Conservation (phyloP, 257 asterid genomes). For the Primulina huaijiensis region DNA sequence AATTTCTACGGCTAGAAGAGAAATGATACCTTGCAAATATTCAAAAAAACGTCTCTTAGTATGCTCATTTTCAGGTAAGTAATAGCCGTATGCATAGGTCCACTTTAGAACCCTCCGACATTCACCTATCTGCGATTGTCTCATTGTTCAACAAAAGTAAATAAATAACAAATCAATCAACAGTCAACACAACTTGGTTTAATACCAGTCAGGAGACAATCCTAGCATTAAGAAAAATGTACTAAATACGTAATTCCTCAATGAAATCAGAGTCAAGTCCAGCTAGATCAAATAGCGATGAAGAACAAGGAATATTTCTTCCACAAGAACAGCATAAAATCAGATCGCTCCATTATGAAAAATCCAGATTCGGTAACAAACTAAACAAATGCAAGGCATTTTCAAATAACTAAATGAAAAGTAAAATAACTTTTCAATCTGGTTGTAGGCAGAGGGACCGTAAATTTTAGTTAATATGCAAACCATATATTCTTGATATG, state of each 20-base stretch:
- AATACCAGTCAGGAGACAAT: neutral
- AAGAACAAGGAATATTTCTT: neutral
- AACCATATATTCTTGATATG: neutral
- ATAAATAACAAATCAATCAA: neutral
- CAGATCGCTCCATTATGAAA: neutral
- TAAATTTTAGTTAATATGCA: neutral
- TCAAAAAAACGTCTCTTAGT: slow-evolving; percentile 83
- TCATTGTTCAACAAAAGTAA: slow-evolving; percentile 9
- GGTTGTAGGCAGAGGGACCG: neutral
- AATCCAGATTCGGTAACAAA: neutral
- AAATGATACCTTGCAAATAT: slow-evolving; percentile 80
- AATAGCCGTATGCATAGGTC: slow-evolving; percentile 96
- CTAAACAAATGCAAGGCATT: neutral
- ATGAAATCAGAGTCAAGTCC: slow-evolving; percentile 15
- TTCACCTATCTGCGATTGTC: slow-evolving; percentile 77
- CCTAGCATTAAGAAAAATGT: neutral
- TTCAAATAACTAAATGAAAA: neutral
- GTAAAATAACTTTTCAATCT: neutral
- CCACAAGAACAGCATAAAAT: neutral
- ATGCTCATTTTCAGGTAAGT: slow-evolving; percentile 69
- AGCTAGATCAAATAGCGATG: slow-evolving; percentile 8
- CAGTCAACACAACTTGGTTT: slow-evolving; percentile 1
- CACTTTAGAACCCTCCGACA: slow-evolving; percentile 96
- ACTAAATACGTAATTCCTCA: neutral
- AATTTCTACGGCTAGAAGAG: slow-evolving; percentile 18